Conservation (phyloP, 805 yeast species). For the Ascoidea tarda region DNA sequence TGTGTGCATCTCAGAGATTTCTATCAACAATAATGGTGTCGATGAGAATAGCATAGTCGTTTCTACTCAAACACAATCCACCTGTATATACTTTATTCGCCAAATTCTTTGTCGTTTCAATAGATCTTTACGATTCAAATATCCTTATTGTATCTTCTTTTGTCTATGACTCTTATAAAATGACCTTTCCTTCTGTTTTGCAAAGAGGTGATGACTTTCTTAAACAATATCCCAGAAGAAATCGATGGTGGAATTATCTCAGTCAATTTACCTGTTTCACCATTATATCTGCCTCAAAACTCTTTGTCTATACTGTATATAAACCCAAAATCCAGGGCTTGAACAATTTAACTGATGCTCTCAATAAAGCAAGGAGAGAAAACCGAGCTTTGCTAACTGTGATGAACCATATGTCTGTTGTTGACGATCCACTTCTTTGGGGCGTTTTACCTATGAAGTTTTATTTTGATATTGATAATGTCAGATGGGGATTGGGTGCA, state of each 20-base stretch:
- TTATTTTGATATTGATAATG: conserved; percentile 44
- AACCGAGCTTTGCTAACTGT: conserved; percentile 69
- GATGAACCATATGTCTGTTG: conserved; percentile 86
- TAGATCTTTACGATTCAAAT: too few relatives aligned
- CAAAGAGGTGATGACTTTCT: conserved; percentile 64
- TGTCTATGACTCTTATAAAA: conserved; percentile 12
- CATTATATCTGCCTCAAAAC: conserved; percentile 51
- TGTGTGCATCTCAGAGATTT: too few relatives aligned
- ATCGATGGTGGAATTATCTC: conserved; percentile 47
- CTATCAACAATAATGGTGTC: too few relatives aligned
- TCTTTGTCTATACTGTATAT: conserved; percentile 46
- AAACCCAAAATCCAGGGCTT: conserved; percentile 47
- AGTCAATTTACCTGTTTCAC: conserved; percentile 57
- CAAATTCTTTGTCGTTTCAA: too few relatives aligned
- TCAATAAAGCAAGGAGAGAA: conserved; percentile 47
- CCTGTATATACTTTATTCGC: too few relatives aligned
- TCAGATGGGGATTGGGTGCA: conserved; percentile 95
- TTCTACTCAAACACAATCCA: too few relatives aligned
- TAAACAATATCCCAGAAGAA: conserved; percentile 42
- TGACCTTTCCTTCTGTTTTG: conserved; percentile 61
- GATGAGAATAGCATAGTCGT: too few relatives aligned
- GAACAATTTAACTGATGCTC: conserved; percentile 50
- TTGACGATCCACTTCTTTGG: conserved; percentile 89
- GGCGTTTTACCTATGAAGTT: conserved; percentile 68
- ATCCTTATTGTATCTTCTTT: too few relatives aligned